Percentiles rank a stretch among this genome's conserved stretches.
These are phyloP conservation scores for Raffaelea albimanens DNA, from an alignment of 2,329 filamentous ascomycete species.

Conservation along the genomic window DNA sequence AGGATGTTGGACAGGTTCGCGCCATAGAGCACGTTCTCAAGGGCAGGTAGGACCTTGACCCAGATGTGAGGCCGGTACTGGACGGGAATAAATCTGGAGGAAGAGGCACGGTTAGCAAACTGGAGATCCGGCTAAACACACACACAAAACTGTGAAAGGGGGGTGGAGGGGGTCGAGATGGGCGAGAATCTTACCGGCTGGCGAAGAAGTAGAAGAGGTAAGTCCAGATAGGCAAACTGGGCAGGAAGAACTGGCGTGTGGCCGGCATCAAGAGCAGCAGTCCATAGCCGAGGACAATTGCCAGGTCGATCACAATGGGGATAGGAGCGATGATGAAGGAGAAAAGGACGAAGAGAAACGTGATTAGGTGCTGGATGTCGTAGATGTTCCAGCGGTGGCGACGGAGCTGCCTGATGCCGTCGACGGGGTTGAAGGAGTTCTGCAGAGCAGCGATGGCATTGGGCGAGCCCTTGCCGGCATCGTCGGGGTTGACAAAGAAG, in stretches of 20 bases:
- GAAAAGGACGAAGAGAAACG: slow-evolving; percentile 69
- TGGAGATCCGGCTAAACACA: no score
- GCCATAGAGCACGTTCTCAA: slow-evolving; percentile 94
- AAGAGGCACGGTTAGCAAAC: slow-evolving; percentile 1
- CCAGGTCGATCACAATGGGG: slow-evolving; percentile 69
- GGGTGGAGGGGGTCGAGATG: background rate
- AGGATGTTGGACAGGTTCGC: slow-evolving; percentile 94
- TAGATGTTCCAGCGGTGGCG: slow-evolving; percentile 72
- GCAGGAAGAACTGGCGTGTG: slow-evolving; percentile 84
- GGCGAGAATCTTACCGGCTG: slow-evolving; percentile 60
- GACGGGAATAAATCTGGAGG: slow-evolving; percentile 69
- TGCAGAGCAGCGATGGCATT: slow-evolving; percentile 66
- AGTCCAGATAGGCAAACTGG: slow-evolving; percentile 72
- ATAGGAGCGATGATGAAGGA: slow-evolving; percentile 75
- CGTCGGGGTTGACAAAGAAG: slow-evolving; percentile 9
- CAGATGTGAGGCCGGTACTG: slow-evolving; percentile 89
- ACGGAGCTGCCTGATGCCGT: slow-evolving; percentile 67
- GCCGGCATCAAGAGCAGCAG: slow-evolving; percentile 69
- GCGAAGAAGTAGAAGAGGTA: slow-evolving; percentile 90
- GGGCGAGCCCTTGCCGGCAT: background rate
- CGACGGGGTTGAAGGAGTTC: slow-evolving; percentile 71
- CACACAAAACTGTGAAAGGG: background rate
- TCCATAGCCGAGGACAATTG: slow-evolving; percentile 56
- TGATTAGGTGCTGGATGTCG: slow-evolving; percentile 75
- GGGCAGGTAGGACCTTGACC: slow-evolving; percentile 86